phyloP scores from a whole-genome alignment of 1,284 basidiomycete species.

The Pholiota adiposa region DNA sequence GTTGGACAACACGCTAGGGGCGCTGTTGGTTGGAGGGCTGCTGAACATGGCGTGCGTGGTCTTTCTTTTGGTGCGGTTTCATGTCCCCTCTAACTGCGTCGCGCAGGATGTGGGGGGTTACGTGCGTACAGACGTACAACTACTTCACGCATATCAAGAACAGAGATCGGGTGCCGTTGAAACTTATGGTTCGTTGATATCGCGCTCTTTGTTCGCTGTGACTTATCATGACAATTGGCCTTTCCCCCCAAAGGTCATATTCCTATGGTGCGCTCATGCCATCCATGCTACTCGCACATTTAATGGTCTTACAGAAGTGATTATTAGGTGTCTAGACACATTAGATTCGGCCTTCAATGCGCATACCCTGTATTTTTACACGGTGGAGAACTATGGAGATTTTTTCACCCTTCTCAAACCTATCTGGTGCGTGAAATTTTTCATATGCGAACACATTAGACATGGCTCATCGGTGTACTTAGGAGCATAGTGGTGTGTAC shows the following conservation, averaged over 20 bases:
- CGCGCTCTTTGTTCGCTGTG: neutral
- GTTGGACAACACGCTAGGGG: conserved; percentile 52
- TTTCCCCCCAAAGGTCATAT: conserved; percentile 40
- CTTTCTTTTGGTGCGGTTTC: neutral
- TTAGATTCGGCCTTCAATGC: conserved; percentile 51
- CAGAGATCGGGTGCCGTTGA: conserved; percentile 42
- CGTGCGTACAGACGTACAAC: conserved; percentile 55
- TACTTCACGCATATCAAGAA: conserved; percentile 47
- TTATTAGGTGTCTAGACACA: conserved; percentile 50
- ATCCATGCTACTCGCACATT: neutral
- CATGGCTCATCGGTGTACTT: neutral
- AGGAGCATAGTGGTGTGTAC: conserved; percentile 50
- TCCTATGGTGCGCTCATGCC: conserved; percentile 41
- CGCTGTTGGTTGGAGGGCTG: conserved; percentile 51
- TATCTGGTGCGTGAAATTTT: conserved; percentile 50
- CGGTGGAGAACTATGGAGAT: conserved; percentile 53
- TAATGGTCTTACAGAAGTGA: neutral
- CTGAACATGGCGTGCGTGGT: conserved; percentile 48
- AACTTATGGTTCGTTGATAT: conserved; percentile 40
- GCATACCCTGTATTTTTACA: conserved; percentile 57
- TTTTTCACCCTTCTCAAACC: conserved; percentile 43
- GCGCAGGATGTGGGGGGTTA: conserved; percentile 58
- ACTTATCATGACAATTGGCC: too few relatives aligned
- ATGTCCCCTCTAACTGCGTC: neutral
- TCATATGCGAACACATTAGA: neutral